Evolutionary conservation across 768 basidiomycete species (phyloP).

Genomic region (Holtermannia corniformis): DNA sequence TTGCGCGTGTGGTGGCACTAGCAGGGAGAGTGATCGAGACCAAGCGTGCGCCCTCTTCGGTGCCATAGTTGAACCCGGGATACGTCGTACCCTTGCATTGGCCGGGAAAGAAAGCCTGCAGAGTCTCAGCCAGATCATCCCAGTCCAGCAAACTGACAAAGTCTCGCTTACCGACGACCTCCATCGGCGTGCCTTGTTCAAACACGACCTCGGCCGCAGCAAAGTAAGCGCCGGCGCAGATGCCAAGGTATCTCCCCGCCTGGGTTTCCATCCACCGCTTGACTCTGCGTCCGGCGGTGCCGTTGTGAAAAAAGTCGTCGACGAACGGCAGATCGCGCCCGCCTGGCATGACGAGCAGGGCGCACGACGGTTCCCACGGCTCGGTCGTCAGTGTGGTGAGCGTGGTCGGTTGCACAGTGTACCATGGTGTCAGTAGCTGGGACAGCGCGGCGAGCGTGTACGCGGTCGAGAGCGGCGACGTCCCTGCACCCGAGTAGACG

Average conservation of each 20-base stretch:
- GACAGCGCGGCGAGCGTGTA: conserved; percentile 33
- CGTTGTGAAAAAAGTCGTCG: conserved; percentile 29
- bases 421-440: conserved; percentile 56
- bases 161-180: conserved; percentile 44
- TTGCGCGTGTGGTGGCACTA: conserved; percentile 10
- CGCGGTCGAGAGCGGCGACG: conserved; percentile 27
- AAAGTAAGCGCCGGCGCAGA: conserved; percentile 56
- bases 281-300: background rate
- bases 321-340: conserved; percentile 47
- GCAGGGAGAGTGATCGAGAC: conserved; percentile 33
- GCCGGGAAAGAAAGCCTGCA: conserved; percentile 45
- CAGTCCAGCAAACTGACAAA: conserved; percentile 22
- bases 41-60: conserved; percentile 45
- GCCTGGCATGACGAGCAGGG: conserved; percentile 69
- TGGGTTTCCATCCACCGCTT: conserved; percentile 15
- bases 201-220: conserved; percentile 44
- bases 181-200: conserved; percentile 42
- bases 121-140: background rate
- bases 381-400: conserved; percentile 52
- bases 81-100: conserved; percentile 44
- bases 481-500: conserved; percentile 35
- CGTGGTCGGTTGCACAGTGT: conserved; percentile 64
- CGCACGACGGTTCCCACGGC: conserved; percentile 69
- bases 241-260: conserved; percentile 58
- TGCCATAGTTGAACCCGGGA: conserved; percentile 45